Percentiles rank a stretch among this genome's conserved stretches.
Evolutionary conservation across 495 filamentous ascomycete genomes (phyloP).

Genomic region (Eremomyces bilateralis): DNA sequence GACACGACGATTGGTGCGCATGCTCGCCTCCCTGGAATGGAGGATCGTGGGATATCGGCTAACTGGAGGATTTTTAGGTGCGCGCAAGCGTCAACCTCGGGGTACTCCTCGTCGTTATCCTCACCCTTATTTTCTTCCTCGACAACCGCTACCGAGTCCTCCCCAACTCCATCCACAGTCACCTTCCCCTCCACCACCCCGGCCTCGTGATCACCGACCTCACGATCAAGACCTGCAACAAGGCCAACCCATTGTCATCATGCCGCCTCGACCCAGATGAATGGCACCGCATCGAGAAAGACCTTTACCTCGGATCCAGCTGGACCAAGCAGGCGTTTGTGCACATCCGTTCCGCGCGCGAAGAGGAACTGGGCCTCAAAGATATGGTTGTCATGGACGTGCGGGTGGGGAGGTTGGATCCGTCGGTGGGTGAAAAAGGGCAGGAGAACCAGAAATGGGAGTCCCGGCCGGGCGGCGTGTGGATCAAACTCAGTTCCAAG

Average conservation of each 20-base stretch:
- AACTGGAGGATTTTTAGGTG: slow-evolving; percentile 25
- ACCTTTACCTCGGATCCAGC: slow-evolving; percentile 56
- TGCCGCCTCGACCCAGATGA: slow-evolving; percentile 54
- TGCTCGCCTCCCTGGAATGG: too few species aligned
- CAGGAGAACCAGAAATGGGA: slow-evolving; percentile 57
- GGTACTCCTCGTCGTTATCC: slow-evolving; percentile 38
- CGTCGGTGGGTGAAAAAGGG: slow-evolving; percentile 34
- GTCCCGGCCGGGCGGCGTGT: slow-evolving; percentile 52
- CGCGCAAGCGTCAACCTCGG: slow-evolving; percentile 68
- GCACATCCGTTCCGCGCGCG: slow-evolving; percentile 66
- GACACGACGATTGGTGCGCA: slow-evolving; percentile 25
- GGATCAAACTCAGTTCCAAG: slow-evolving; percentile 64
- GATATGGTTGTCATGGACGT: slow-evolving; percentile 76
- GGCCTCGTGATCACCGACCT: slow-evolving; percentile 58
- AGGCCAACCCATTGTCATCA: slow-evolving; percentile 49
- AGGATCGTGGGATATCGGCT: too few species aligned
- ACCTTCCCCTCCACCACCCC: slow-evolving; percentile 32
- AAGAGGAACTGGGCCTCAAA: slow-evolving; percentile 52
- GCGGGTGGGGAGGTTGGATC: slow-evolving; percentile 55
- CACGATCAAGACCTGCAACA: slow-evolving; percentile 55
- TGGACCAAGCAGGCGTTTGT: slow-evolving; percentile 66
- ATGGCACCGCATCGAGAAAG: slow-evolving; percentile 83
- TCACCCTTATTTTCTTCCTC: slow-evolving; percentile 26
- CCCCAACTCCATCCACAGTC: slow-evolving; percentile 31
- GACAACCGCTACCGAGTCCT: slow-evolving; percentile 27